Percentiles rank a stretch among this genome's conserved stretches.
Evolutionary conservation across 495 filamentous ascomycete genomes (phyloP).

Genomic region (Penicillium turbatum): DNA sequence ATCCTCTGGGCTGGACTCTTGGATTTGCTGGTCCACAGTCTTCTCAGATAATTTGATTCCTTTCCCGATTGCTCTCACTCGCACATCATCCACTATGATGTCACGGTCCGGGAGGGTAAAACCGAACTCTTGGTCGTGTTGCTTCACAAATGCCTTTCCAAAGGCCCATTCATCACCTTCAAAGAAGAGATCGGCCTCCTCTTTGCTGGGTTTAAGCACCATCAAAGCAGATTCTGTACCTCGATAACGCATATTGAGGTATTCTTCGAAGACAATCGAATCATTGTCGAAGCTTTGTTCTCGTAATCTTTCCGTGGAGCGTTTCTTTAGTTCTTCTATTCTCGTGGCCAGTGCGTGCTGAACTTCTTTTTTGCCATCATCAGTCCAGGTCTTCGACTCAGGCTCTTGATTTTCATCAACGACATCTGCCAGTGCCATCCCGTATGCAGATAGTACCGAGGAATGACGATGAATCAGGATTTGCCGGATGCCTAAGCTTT

Average conservation of each 20-base stretch:
- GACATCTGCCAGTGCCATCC: slow-evolving; percentile 94
- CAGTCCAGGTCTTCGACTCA: slow-evolving; percentile 52
- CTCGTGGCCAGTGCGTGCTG: slow-evolving; percentile 15
- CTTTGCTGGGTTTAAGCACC: slow-evolving; percentile 45
- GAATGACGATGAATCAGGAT: slow-evolving; percentile 91
- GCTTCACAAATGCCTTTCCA: slow-evolving; percentile 74
- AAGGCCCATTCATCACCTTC: slow-evolving; percentile 57
- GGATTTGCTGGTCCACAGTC: slow-evolving; percentile 83
- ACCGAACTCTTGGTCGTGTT: slow-evolving; percentile 92
- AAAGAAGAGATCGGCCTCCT: slow-evolving; percentile 15
- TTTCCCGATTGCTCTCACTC: slow-evolving; percentile 78
- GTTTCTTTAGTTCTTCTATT: slow-evolving; percentile 17
- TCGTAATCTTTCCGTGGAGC: slow-evolving; percentile 14
- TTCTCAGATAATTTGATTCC: slow-evolving; percentile 57
- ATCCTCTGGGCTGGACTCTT: slow-evolving; percentile 51
- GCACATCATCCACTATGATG: slow-evolving; percentile 89
- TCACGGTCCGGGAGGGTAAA: slow-evolving; percentile 80
- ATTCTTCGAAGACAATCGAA: slow-evolving; percentile 39
- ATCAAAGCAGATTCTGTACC: slow-evolving; percentile 49
- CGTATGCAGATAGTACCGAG: slow-evolving; percentile 91
- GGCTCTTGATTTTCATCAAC: slow-evolving; percentile 92
- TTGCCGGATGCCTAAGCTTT: slow-evolving; percentile 78
- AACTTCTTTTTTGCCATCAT: slow-evolving; percentile 1
- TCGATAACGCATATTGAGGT: slow-evolving; percentile 48
- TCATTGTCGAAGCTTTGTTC: slow-evolving; percentile 33